Evolutionary conservation across 306 rosid genomes (phyloP).

Genomic region (Notholithocarpus densiflorus): DNA sequence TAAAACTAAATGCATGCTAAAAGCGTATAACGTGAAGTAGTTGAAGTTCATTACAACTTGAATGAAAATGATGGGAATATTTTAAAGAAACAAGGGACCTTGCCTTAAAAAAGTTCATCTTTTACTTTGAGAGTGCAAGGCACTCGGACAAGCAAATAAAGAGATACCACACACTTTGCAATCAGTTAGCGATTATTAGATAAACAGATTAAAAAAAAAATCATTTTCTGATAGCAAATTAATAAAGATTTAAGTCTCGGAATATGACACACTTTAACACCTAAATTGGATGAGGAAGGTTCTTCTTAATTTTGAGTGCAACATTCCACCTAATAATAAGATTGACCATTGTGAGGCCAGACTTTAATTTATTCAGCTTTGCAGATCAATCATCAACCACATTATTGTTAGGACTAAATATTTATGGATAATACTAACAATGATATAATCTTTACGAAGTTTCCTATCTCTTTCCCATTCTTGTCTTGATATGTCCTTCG

Average conservation of each 20-base stretch:
- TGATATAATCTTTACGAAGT: no score
- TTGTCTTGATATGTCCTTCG: no score
- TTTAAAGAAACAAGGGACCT: background rate
- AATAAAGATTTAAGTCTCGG: background rate
- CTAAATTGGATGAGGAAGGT: background rate
- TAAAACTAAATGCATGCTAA: no score
- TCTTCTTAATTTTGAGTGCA: background rate
- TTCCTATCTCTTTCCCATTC: no score
- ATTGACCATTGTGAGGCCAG: background rate
- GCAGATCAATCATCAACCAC: background rate
- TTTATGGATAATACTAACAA: no score
- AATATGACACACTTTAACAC: conserved; percentile 1
- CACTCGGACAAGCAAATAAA: background rate
- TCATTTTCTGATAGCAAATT: background rate
- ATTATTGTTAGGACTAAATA: background rate
- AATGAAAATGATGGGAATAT: no score
- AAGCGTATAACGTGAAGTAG: no score
- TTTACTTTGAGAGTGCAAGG: no score
- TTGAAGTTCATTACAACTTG: no score
- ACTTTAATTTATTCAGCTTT: background rate
- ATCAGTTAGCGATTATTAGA: background rate
- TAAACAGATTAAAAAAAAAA: background rate
- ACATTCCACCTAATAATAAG: conserved; percentile 12
- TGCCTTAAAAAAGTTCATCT: background rate
- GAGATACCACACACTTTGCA: background rate